Evolutionary conservation across 306 rosid genomes (phyloP).

Genomic region (Castanospermum australe): DNA sequence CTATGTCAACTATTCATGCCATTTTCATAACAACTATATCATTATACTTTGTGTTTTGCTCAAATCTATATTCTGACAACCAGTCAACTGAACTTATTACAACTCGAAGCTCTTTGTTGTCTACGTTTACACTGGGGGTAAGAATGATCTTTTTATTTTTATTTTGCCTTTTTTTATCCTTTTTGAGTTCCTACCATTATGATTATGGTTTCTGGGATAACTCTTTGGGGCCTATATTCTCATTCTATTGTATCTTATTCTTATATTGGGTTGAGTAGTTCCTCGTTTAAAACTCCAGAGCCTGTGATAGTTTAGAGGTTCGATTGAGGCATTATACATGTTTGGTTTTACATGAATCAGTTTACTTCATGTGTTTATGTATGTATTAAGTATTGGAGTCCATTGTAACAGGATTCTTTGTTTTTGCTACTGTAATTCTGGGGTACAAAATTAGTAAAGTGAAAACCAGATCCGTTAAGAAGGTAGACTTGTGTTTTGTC

Average conservation of each 20-base stretch:
- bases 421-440: background rate
- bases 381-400: background rate
- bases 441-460: background rate
- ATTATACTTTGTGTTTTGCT: slow-evolving; percentile 78
- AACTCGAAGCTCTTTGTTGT: slow-evolving; percentile 52
- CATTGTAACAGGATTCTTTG: background rate
- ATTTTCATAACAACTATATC: slow-evolving; percentile 75
- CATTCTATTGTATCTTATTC: background rate
- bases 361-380: background rate
- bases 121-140: slow-evolving; percentile 83
- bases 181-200: background rate
- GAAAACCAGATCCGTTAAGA: background rate
- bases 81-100: slow-evolving; percentile 44
- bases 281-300: background rate
- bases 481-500: too few species aligned
- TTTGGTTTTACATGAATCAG: background rate
- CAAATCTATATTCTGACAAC: slow-evolving; percentile 69
- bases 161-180: slow-evolving; percentile 19
- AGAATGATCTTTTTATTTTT: slow-evolving; percentile 24
- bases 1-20: slow-evolving; percentile 89
- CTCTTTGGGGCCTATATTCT: background rate
- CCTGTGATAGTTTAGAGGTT: background rate
- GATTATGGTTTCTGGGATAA: background rate
- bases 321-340: background rate
- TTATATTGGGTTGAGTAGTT: background rate